Conservation (phyloP, 164 flowering plant genomes). For the Chimonanthus salicifolius region DNA sequence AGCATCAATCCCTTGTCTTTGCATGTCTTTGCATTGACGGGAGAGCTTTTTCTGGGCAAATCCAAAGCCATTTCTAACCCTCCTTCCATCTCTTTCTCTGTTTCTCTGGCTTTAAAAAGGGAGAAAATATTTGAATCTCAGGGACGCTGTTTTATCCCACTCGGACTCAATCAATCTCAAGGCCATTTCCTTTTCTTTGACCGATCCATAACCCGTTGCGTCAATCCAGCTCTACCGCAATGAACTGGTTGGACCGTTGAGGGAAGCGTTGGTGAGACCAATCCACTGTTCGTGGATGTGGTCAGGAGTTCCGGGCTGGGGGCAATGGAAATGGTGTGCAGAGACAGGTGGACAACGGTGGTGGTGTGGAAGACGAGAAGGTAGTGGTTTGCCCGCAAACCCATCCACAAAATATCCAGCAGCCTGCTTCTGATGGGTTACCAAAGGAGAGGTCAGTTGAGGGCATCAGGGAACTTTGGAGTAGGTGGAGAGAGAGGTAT, state of each 20-base stretch:
- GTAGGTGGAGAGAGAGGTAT: neutral
- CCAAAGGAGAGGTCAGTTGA: neutral
- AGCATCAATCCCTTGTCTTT: constrained; percentile 28
- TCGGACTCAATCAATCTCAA: too few species aligned
- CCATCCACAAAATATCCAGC: neutral
- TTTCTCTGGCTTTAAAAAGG: neutral
- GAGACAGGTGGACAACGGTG: neutral
- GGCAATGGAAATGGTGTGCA: constrained; percentile 6
- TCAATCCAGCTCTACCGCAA: constrained; percentile 59
- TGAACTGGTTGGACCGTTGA: constrained; percentile 32
- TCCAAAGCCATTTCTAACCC: constrained; percentile 9
- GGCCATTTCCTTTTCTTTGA: too few species aligned
- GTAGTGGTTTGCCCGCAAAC: neutral
- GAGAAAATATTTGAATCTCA: too few species aligned
- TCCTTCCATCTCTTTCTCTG: neutral
- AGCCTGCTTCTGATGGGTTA: neutral
- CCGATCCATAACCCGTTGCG: too few species aligned
- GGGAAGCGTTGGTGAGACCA: constrained; percentile 49
- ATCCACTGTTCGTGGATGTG: constrained; percentile 45
- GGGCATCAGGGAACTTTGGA: neutral
- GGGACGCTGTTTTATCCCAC: too few species aligned
- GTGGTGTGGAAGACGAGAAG: neutral
- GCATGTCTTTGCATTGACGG: constrained; percentile 30
- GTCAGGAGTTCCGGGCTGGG: constrained; percentile 30
- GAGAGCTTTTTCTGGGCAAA: constrained; percentile 29